Evolutionary conservation across 345 rosid species (phyloP).

Genomic region (Rhodomyrtus tomentosa): DNA sequence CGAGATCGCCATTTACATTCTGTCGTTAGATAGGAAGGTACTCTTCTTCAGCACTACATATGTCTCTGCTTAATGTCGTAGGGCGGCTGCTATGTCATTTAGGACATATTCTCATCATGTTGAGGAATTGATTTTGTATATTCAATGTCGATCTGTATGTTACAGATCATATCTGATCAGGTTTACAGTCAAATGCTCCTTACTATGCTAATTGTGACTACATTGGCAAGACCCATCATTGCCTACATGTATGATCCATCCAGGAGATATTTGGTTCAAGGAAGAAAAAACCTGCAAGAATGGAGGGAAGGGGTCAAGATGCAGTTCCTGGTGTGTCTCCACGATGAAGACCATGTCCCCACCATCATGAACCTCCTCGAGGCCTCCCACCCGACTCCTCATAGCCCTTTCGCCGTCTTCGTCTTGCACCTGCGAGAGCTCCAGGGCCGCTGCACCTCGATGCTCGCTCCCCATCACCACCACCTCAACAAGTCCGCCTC

Average conservation of each 20-base stretch:
- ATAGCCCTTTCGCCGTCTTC: slow-evolving; percentile 4
- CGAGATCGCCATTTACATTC: slow-evolving; percentile 7
- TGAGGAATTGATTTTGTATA: background rate
- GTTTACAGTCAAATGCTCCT: background rate
- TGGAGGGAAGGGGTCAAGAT: slow-evolving; percentile 3
- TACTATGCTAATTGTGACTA: slow-evolving; percentile 5
- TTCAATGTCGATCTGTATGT: background rate
- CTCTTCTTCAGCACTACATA: background rate
- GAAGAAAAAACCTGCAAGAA: slow-evolving; percentile 12
- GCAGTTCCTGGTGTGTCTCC: slow-evolving; percentile 16
- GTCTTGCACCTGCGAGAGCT: slow-evolving; percentile 19
- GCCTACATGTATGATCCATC: slow-evolving; percentile 22
- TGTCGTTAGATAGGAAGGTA: slow-evolving; percentile 7
- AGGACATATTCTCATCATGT: background rate
- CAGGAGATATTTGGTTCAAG: slow-evolving; percentile 9
- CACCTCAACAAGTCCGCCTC: background rate
- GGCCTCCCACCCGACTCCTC: slow-evolving; percentile 10
- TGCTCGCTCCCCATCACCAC: slow-evolving; percentile 6
- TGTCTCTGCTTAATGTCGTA: background rate
- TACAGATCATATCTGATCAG: background rate
- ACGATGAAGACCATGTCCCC: slow-evolving; percentile 8
- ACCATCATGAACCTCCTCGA: slow-evolving; percentile 15
- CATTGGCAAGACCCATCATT: slow-evolving; percentile 4
- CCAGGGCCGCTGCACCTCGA: slow-evolving; percentile 12
- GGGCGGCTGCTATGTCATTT: background rate